Percentiles rank a stretch among this genome's conserved stretches.
Evolutionary conservation across 2,329 filamentous ascomycete species (phyloP).

Genomic region (Claviceps sp.): DNA sequence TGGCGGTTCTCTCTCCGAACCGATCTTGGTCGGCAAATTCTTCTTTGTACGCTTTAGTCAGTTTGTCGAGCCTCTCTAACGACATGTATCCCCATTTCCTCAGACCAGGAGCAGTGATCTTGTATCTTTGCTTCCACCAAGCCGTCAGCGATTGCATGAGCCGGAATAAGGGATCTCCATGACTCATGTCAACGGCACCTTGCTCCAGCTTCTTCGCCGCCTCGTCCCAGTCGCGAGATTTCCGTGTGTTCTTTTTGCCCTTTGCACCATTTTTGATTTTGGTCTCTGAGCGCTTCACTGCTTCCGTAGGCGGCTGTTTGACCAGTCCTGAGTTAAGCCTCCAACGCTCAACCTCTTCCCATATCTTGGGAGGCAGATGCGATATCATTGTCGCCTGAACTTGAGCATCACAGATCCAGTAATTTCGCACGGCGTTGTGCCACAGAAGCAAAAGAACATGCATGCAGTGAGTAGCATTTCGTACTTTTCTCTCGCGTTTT

Average conservation of each 20-base stretch:
- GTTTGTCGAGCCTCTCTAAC: conserved; percentile 58
- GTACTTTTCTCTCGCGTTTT: conserved; percentile 69
- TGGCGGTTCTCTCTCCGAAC: conserved; percentile 66
- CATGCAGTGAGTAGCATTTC: conserved; percentile 69
- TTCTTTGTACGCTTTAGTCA: conserved; percentile 56
- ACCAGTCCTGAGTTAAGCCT: conserved; percentile 52
- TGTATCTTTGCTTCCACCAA: conserved; percentile 83
- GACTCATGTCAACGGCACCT: conserved; percentile 62
- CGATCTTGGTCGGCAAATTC: conserved; percentile 45
- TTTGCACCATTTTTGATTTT: conserved; percentile 17
- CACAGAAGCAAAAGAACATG: conserved; percentile 82
- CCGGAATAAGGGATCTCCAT: conserved; percentile 67
- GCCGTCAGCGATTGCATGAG: conserved; percentile 63
- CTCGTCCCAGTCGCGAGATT: conserved; percentile 51
- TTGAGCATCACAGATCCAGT: conserved; percentile 66
- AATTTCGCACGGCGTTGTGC: conserved; percentile 78
- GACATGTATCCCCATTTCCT: conserved; percentile 86
- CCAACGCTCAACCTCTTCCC: conserved; percentile 63
- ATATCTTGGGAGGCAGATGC: conserved; percentile 55
- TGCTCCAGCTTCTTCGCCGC: conserved; percentile 57
- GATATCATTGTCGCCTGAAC: conserved; percentile 64
- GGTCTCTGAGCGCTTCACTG: conserved; percentile 11
- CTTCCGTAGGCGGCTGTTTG: conserved; percentile 18
- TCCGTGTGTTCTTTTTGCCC: conserved; percentile 18
- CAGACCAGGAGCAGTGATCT: conserved; percentile 61